phyloP scores from a whole-genome alignment of 495 filamentous ascomycete species.

The Amniculicola lignicola region DNA sequence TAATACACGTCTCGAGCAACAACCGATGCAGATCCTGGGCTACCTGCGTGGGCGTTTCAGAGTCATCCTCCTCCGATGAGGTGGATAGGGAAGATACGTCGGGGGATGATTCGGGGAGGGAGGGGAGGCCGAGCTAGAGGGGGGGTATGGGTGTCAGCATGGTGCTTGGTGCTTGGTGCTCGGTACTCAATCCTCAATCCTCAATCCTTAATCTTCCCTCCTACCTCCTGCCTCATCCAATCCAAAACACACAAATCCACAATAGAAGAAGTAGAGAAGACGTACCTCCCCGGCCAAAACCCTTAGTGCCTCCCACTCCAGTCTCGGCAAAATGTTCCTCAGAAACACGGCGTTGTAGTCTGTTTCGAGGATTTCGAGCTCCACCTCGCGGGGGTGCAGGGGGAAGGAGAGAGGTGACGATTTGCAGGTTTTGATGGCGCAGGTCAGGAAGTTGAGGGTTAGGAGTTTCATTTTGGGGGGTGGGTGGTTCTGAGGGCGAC shows the following conservation, averaged over 20 bases:
- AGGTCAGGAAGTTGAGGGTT: slow-evolving; percentile 94
- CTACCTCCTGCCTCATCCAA: neutral
- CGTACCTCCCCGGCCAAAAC: slow-evolving; percentile 75
- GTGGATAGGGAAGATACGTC: neutral
- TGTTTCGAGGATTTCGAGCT: slow-evolving; percentile 76
- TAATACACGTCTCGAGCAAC: slow-evolving; percentile 85
- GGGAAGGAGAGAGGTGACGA: slow-evolving; percentile 72
- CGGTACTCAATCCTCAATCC: neutral
- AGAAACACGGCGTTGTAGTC: slow-evolving; percentile 77
- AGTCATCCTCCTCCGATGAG: slow-evolving; percentile 42
- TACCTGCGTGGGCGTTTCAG: slow-evolving; percentile 54
- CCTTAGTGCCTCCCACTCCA: slow-evolving; percentile 82
- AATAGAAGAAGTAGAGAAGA: slow-evolving; percentile 16
- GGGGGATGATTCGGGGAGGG: slow-evolving; percentile 56
- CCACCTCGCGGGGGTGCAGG: slow-evolving; percentile 84
- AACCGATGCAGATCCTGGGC: slow-evolving; percentile 75
- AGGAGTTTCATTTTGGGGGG: slow-evolving; percentile 81
- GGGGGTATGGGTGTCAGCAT: too few species aligned
- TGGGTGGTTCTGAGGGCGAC: neutral
- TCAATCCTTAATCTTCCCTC: neutral
- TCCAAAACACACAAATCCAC: too few species aligned
- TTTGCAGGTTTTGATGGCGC: slow-evolving; percentile 93
- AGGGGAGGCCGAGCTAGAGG: slow-evolving; percentile 75
- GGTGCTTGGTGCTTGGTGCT: too few species aligned
- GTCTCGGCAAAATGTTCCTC: slow-evolving; percentile 73